Conservation (phyloP, 2,329 filamentous ascomycete genomes). For the Sordariomycetes sp. region DNA sequence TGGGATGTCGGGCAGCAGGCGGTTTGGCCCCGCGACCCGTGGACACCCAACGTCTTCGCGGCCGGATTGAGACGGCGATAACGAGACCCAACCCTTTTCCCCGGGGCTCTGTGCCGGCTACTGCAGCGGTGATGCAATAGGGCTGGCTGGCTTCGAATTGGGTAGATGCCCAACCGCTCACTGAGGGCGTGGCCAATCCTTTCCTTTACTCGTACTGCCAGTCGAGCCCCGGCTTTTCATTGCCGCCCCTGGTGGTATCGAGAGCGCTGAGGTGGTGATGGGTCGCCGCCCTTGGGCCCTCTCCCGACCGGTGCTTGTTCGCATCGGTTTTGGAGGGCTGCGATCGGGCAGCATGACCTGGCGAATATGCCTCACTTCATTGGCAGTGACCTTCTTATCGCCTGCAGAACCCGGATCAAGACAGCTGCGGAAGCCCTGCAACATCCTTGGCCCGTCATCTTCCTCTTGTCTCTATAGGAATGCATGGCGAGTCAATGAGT, state of each 20-base stretch:
- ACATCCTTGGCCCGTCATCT: no score
- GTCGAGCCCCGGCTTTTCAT: background rate
- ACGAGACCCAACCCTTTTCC: no score
- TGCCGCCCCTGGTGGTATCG: background rate
- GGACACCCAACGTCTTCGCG: background rate
- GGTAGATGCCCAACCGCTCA: background rate
- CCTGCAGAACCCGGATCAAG: no score
- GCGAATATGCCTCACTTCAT: background rate
- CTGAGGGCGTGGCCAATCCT: background rate
- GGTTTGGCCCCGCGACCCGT: background rate
- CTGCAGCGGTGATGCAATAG: background rate
- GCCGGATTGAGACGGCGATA: no score
- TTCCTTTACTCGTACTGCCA: background rate
- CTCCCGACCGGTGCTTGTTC: background rate
- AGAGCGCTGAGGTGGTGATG: background rate
- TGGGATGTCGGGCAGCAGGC: background rate
- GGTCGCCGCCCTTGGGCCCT: background rate
- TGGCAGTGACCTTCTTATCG: background rate
- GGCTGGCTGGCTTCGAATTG: background rate
- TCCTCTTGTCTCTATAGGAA: no score
- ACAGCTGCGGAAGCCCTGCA: no score
- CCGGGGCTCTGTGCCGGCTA: no score
- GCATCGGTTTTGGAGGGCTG: background rate
- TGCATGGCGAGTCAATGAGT: no score
- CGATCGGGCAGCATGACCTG: background rate